A percentile compares a stretch with the other conserved stretches of the same genome.
These are phyloP conservation scores for Globisporangium splendens DNA, from an alignment of 352 stramenopile genomes.

Conservation along the genomic window DNA sequence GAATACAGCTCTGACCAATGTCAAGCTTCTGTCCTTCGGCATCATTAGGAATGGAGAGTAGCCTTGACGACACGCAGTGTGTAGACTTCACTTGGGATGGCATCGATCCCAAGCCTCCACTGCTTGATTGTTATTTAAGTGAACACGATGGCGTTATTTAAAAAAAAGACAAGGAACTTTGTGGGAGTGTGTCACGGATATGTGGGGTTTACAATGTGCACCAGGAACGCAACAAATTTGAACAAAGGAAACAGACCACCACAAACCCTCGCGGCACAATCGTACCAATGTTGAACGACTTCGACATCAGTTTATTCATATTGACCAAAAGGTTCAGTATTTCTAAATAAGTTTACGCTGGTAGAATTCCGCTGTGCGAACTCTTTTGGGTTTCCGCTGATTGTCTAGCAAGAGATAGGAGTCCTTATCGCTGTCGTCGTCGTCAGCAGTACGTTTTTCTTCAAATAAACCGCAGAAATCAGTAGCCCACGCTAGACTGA, in stretches of 20 bases:
- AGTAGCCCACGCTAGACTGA: constrained; percentile 2
- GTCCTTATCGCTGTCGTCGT: not conserved
- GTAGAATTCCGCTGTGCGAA: not conserved
- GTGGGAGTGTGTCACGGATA: not conserved
- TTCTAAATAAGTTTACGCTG: not conserved
- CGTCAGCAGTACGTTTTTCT: not conserved
- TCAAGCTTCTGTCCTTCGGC: not conserved
- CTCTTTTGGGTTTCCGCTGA: not conserved
- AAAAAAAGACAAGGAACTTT: not conserved
- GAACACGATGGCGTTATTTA: constrained; percentile 9
- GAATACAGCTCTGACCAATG: not conserved
- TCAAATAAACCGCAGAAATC: constrained; percentile 10
- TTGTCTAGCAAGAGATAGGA: not conserved
- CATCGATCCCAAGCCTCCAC: not conserved
- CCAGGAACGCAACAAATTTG: not conserved
- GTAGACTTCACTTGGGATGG: not conserved
- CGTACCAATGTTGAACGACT: too few species aligned
- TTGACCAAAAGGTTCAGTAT: not conserved
- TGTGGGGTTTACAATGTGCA: not conserved
- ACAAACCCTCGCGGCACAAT: too few species aligned
- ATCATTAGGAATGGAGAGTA: constrained; percentile 5
- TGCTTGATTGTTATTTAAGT: constrained; percentile 11
- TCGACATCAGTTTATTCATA: not conserved
- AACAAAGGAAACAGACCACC: not conserved
- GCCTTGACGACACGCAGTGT: not conserved